Conservation (phyloP, 805 yeast species). For the Candida quercuum region DNA sequence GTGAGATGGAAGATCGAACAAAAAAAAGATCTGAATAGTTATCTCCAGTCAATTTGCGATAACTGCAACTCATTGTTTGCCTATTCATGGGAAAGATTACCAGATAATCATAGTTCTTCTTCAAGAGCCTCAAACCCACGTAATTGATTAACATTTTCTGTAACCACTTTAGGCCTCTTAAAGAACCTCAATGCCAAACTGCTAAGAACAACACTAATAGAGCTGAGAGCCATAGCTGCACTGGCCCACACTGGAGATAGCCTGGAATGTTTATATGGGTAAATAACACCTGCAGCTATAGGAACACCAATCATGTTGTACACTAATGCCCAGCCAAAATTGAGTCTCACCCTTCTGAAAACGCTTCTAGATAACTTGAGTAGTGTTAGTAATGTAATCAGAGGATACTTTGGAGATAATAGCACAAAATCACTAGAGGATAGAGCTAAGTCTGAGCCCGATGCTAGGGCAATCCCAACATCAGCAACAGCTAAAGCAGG, state of each 20-base stretch:
- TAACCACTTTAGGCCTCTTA: slow-evolving; percentile 28
- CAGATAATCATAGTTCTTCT: slow-evolving; percentile 2
- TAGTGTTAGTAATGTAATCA: slow-evolving; percentile 48
- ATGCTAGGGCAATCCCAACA: slow-evolving; percentile 71
- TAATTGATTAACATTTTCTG: slow-evolving; percentile 8
- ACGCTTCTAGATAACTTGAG: slow-evolving; percentile 46
- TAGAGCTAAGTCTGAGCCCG: slow-evolving; percentile 73
- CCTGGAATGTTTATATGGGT: slow-evolving; percentile 48
- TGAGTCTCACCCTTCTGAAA: slow-evolving; percentile 48
- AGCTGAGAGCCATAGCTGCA: slow-evolving; percentile 60
- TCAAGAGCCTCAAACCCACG: slow-evolving; percentile 10
- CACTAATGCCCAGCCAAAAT: slow-evolving; percentile 54
- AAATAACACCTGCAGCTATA: slow-evolving; percentile 62
- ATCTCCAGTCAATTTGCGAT: no score
- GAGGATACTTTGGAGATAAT: slow-evolving; percentile 46
- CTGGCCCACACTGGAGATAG: slow-evolving; percentile 62
- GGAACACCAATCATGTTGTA: slow-evolving; percentile 56
- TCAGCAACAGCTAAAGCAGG: slow-evolving; percentile 74
- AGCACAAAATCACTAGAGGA: slow-evolving; percentile 72
- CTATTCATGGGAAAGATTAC: no score
- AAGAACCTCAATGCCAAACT: slow-evolving; percentile 47
- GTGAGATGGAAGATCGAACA: no score
- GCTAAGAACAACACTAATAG: slow-evolving; percentile 52
- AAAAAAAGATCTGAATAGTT: no score
- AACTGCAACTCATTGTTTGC: no score